Evolutionary conservation across 257 asterid species (phyloP).

Genomic region (Solanum verrucosum): DNA sequence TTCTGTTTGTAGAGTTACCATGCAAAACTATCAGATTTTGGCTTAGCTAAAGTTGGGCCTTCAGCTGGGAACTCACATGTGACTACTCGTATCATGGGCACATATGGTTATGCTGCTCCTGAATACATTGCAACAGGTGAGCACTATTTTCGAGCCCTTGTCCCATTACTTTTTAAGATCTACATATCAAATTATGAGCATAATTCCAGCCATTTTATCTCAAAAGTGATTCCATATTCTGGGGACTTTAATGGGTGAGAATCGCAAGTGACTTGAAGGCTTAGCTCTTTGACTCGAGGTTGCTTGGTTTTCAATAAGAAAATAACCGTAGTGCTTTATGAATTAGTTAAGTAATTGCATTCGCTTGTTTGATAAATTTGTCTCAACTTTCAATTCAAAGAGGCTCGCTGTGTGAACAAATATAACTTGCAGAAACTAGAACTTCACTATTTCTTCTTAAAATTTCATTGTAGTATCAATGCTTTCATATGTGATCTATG

Average conservation of each 20-base stretch:
- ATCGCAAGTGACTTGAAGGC: neutral
- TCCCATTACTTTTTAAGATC: neutral
- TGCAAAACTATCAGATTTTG: slow-evolving; percentile 45
- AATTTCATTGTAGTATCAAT: neutral
- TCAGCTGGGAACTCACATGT: slow-evolving; percentile 36
- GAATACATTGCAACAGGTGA: slow-evolving; percentile 46
- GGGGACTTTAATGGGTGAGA: neutral
- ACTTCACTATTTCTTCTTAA: neutral
- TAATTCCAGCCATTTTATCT: neutral
- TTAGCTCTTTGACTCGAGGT: neutral
- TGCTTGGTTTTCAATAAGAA: neutral
- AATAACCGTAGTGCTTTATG: neutral
- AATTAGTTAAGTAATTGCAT: neutral
- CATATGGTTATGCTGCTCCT: slow-evolving; percentile 46
- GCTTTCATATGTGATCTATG: neutral
- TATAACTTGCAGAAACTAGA: neutral
- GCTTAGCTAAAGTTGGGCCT: slow-evolving; percentile 43
- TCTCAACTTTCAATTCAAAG: neutral
- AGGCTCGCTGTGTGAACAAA: neutral
- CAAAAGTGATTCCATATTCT: neutral
- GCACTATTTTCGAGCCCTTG: neutral
- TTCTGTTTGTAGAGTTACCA: slow-evolving; percentile 24
- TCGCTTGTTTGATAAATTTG: neutral
- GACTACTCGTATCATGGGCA: slow-evolving; percentile 47
- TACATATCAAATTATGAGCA: neutral